Conservation (phyloP, 805 yeast species). For the Isabelozyma rhagii region DNA sequence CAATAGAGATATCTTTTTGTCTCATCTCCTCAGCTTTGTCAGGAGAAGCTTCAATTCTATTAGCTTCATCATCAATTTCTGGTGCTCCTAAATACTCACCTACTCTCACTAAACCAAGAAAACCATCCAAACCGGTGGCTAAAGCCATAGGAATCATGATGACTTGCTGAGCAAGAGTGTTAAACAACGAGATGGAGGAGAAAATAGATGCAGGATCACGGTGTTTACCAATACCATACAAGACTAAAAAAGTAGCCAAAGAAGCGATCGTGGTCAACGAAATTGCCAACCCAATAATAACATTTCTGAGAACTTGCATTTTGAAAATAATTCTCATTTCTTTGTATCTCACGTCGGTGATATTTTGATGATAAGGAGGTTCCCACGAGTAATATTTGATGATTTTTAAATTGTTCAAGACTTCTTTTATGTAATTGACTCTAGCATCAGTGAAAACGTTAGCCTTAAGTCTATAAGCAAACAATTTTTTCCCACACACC, state of each 20-base stretch:
- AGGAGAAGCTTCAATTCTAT: slow-evolving; percentile 20
- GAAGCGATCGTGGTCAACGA: slow-evolving; percentile 71
- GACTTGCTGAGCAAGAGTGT: slow-evolving; percentile 57
- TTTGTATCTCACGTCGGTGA: slow-evolving; percentile 51
- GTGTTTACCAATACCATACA: slow-evolving; percentile 29
- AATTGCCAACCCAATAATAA: slow-evolving; percentile 60
- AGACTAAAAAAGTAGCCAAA: slow-evolving; percentile 46
- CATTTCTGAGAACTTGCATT: slow-evolving; percentile 64
- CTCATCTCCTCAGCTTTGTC: slow-evolving; percentile 21
- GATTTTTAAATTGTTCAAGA: slow-evolving; percentile 71
- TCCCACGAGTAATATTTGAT: slow-evolving; percentile 94
- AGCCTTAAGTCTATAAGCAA: slow-evolving; percentile 54
- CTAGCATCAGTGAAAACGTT: slow-evolving; percentile 71
- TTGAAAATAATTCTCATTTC: slow-evolving; percentile 63
- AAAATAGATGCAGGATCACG: slow-evolving; percentile 61
- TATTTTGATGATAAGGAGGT: slow-evolving; percentile 60
- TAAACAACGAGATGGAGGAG: slow-evolving; percentile 68
- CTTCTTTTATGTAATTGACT: slow-evolving; percentile 73
- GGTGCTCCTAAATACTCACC: slow-evolving; percentile 48
- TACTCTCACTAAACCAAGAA: slow-evolving; percentile 57
- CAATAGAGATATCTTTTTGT: slow-evolving; percentile 16
- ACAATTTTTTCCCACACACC: slow-evolving; percentile 46
- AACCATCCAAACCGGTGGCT: slow-evolving; percentile 66
- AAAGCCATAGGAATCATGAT: slow-evolving; percentile 70
- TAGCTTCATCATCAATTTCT: slow-evolving; percentile 37